phyloP scores from a whole-genome alignment of 805 yeast species.

The Myxozyma monticola region DNA sequence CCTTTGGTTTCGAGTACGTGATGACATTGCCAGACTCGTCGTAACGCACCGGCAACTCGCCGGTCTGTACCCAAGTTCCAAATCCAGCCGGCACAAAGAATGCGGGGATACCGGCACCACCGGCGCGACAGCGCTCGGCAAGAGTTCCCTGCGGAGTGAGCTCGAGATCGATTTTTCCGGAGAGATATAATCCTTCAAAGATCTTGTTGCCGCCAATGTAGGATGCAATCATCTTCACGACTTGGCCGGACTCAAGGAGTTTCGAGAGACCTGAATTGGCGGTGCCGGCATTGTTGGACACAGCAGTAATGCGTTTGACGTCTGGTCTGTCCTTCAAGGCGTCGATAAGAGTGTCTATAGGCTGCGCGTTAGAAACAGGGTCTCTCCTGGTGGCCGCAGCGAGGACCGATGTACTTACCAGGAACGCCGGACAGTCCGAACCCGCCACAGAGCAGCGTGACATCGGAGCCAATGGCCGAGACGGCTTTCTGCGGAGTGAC shows the following conservation, averaged over 20 bases:
- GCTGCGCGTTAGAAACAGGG: not conserved
- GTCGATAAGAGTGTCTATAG: constrained; percentile 43
- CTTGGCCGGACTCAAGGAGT: constrained; percentile 46
- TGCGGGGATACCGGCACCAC: constrained; percentile 52
- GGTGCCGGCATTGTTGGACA: constrained; percentile 52
- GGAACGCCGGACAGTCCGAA: constrained; percentile 53
- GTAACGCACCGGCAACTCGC: constrained; percentile 49
- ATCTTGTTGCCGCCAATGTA: constrained; percentile 47
- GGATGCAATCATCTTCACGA: constrained; percentile 48
- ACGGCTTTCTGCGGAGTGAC: constrained; percentile 34
- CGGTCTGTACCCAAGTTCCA: constrained; percentile 54
- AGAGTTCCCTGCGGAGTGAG: constrained; percentile 55
- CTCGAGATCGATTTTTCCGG: constrained; percentile 49
- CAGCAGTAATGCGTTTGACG: constrained; percentile 45
- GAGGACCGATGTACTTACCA: not conserved
- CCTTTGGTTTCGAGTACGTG: constrained; percentile 44
- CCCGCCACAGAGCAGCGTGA: constrained; percentile 49
- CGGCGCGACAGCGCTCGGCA: constrained; percentile 52
- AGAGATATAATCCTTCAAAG: constrained; percentile 45
- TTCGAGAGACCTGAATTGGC: constrained; percentile 48
- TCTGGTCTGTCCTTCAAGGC: constrained; percentile 42
- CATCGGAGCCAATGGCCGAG: constrained; percentile 37
- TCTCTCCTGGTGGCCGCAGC: no score
- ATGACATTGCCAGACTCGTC: constrained; percentile 42
- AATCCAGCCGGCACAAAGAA: constrained; percentile 53